A percentile compares a stretch with the other conserved stretches of the same genome.
phyloP scores from a whole-genome alignment of 148 eudicot species.

The Camellia lanceoleosa region DNA sequence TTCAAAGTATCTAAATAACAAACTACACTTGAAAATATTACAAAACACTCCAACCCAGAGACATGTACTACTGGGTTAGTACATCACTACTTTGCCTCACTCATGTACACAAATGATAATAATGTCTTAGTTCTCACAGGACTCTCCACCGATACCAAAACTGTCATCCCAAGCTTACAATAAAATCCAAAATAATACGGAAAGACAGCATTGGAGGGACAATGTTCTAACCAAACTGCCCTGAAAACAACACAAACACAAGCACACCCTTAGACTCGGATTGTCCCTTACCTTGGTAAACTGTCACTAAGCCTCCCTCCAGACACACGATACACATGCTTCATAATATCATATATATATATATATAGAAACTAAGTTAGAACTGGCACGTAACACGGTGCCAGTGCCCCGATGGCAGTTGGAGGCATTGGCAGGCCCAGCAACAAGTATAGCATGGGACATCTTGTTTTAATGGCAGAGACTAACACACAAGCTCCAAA shows the following conservation, averaged over 20 bases:
- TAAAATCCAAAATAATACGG: conserved; percentile 13
- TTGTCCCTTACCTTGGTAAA: conserved; percentile 15
- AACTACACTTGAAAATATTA: neutral
- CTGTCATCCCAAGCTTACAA: conserved; percentile 24
- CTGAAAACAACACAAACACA: conserved; percentile 9
- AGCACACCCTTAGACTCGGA: conserved; percentile 12
- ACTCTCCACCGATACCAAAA: conserved; percentile 17
- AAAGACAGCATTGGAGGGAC: neutral
- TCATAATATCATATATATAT: conserved; percentile 20
- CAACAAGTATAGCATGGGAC: conserved; percentile 15
- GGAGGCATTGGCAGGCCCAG: conserved; percentile 31
- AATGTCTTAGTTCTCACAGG: conserved; percentile 4
- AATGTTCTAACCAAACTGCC: conserved; percentile 20
- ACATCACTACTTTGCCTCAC: neutral
- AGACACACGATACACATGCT: conserved; percentile 18
- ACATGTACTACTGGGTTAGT: neutral
- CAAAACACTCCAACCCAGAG: neutral
- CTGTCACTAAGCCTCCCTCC: conserved; percentile 23
- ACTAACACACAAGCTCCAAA: conserved; percentile 29
- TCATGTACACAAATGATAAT: conserved; percentile 3
- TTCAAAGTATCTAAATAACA: neutral
- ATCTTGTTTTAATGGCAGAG: conserved; percentile 15
- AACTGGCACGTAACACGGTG: conserved; percentile 22
- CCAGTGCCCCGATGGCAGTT: conserved; percentile 47
- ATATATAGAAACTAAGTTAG: conserved; percentile 28